Conservation (phyloP, 495 filamentous ascomycete species). For the Amniculicola lignicola region DNA sequence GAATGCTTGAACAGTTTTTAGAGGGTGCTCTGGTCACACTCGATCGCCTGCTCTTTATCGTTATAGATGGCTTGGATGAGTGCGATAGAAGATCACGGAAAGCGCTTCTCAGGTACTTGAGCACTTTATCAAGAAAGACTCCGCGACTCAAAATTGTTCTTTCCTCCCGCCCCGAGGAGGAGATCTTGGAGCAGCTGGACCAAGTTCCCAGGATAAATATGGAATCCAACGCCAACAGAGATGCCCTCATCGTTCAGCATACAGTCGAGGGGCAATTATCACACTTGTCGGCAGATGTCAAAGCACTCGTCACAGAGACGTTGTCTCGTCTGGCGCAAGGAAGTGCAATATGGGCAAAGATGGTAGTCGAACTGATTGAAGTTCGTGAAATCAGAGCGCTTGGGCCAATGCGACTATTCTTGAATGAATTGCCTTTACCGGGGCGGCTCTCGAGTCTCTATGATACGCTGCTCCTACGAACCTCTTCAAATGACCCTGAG, state of each 20-base stretch:
- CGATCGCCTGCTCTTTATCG: slow-evolving; percentile 9
- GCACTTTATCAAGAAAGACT: slow-evolving; percentile 6
- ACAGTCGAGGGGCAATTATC: not conserved
- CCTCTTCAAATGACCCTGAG: slow-evolving; percentile 10
- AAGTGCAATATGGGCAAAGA: slow-evolving; percentile 18
- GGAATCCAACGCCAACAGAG: slow-evolving; percentile 1
- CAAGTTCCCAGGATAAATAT: not conserved
- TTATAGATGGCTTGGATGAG: slow-evolving; percentile 14
- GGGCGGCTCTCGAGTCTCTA: slow-evolving; percentile 6
- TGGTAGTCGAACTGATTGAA: slow-evolving; percentile 12
- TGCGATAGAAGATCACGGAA: slow-evolving; percentile 11
- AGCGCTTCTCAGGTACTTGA: slow-evolving; percentile 6
- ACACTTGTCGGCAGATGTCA: slow-evolving; percentile 5
- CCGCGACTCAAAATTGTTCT: slow-evolving; percentile 11
- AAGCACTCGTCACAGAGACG: not conserved
- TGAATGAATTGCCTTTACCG: slow-evolving; percentile 5
- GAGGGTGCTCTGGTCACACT: slow-evolving; percentile 1
- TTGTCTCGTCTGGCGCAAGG: slow-evolving; percentile 14
- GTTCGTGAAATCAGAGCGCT: slow-evolving; percentile 7
- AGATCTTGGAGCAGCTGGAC: slow-evolving; percentile 8
- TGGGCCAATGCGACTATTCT: slow-evolving; percentile 4
- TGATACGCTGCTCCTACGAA: slow-evolving; percentile 2
- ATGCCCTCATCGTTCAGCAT: slow-evolving; percentile 10
- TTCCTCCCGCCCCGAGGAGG: slow-evolving; percentile 13
- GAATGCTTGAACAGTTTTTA: slow-evolving; percentile 11